These are phyloP conservation scores for Fusarium albidum DNA, from an alignment of 2,329 filamentous ascomycete genomes.

Conservation along the genomic window DNA sequence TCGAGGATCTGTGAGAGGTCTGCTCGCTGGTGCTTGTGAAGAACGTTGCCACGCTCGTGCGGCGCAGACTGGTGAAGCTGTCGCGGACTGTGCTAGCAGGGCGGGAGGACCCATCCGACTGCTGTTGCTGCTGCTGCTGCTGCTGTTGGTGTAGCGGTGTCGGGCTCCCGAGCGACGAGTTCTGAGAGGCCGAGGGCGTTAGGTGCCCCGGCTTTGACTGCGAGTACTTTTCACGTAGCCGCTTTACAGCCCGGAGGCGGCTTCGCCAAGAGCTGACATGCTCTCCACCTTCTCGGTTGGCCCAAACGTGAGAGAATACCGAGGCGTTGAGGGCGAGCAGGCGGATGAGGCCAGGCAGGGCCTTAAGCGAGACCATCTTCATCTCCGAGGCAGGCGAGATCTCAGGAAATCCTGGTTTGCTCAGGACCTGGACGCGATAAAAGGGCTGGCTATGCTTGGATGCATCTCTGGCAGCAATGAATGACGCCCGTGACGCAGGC, in stretches of 20 bases:
- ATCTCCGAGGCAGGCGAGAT: conserved; percentile 89
- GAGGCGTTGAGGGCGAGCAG: conserved; percentile 92
- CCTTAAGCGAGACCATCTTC: conserved; percentile 86
- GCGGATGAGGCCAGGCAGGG: conserved; percentile 85
- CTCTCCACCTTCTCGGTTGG: conserved; percentile 77
- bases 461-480: conserved; percentile 68
- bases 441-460: conserved; percentile 61
- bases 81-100: conserved; percentile 63
- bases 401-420: conserved; percentile 87
- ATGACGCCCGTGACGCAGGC: conserved; percentile 81
- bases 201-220: conserved; percentile 49
- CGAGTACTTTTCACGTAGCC: conserved; percentile 75
- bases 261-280: conserved; percentile 91
- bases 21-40: conserved; percentile 66
- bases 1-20: conserved; percentile 66
- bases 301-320: conserved; percentile 93
- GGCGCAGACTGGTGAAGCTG: conserved; percentile 66
- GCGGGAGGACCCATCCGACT: conserved; percentile 44
- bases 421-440: conserved; percentile 90
- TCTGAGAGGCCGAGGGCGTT: conserved; percentile 41
- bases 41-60: conserved; percentile 72
- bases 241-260: conserved; percentile 83
- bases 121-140: conserved; percentile 31
- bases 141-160: conserved; percentile 33
- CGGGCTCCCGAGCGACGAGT: conserved; percentile 41